Conservation (phyloP, 2,329 filamentous ascomycete species). For the Didymella exigua region DNA sequence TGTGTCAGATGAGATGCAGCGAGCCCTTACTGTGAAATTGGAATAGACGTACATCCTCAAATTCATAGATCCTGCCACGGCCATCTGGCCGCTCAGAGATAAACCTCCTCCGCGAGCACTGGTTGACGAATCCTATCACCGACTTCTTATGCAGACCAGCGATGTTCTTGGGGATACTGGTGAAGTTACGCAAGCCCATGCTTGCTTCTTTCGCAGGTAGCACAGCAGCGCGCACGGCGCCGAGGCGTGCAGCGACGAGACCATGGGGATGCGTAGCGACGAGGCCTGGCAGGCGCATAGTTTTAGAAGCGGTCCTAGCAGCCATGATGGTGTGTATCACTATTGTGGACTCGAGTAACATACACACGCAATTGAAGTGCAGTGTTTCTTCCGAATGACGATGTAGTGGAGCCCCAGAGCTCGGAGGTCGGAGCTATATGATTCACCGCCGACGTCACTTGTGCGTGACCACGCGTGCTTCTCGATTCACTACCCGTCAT, state of each 20-base stretch:
- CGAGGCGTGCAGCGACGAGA: too few relatives aligned
- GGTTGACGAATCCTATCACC: neutral
- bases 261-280: too few relatives aligned
- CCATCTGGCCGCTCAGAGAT: constrained; percentile 38
- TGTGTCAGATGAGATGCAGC: neutral
- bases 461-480: constrained; percentile 18
- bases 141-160: neutral
- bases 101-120: constrained; percentile 5
- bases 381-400: constrained; percentile 7
- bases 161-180: neutral
- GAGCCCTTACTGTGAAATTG: neutral
- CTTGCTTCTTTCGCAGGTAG: constrained; percentile 14
- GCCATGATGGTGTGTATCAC: neutral
- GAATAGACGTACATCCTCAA: constrained; percentile 41
- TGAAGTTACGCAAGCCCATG: constrained; percentile 14
- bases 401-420: constrained; percentile 16
- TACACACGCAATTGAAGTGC: neutral
- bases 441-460: constrained; percentile 33
- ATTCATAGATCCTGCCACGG: constrained; percentile 49
- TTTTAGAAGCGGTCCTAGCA: constrained; percentile 2
- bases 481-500: neutral
- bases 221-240: constrained; percentile 10
- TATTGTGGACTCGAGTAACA: neutral
- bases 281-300: too few relatives aligned
- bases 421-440: constrained; percentile 26